Percentiles rank a stretch among this genome's conserved stretches.
These are phyloP conservation scores for Hemerocallis citrina DNA, from an alignment of 106 monocot genomes.

Conservation along the genomic window DNA sequence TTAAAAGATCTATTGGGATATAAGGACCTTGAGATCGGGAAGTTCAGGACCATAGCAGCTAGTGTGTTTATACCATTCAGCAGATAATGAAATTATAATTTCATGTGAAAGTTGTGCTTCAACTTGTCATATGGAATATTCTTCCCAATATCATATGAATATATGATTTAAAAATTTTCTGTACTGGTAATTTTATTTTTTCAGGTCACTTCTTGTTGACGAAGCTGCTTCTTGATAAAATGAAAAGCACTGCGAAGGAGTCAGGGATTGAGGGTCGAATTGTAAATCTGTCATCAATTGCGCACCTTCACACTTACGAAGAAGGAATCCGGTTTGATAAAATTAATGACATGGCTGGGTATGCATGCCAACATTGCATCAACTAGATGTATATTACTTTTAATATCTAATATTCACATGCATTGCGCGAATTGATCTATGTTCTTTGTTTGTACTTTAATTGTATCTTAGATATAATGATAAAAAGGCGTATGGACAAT, in stretches of 20 bases:
- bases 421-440: neutral
- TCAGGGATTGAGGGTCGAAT: conserved; percentile 70
- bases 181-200: neutral
- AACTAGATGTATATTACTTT: neutral
- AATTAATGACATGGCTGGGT: conserved; percentile 40
- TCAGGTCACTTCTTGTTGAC: conserved; percentile 84
- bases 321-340: conserved; percentile 56
- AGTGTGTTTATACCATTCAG: too few species aligned
- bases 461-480: conserved; percentile 47
- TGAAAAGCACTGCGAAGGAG: conserved; percentile 45
- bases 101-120: too few species aligned
- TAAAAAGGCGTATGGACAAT: conserved; percentile 75
- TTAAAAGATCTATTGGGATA: neutral
- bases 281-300: conserved; percentile 77
- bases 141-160: too few species aligned
- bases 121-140: too few species aligned
- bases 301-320: conserved; percentile 43
- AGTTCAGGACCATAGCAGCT: too few species aligned
- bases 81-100: too few species aligned
- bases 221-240: conserved; percentile 69
- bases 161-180: neutral
- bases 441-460: neutral
- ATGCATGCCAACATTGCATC: neutral
- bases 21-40: neutral
- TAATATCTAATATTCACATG: neutral